Evolutionary conservation across 2,329 filamentous ascomycete species (phyloP), one percentile per base, ranked within the genome.

Genomic region (Davidsoniella eucalypti): DNA sequence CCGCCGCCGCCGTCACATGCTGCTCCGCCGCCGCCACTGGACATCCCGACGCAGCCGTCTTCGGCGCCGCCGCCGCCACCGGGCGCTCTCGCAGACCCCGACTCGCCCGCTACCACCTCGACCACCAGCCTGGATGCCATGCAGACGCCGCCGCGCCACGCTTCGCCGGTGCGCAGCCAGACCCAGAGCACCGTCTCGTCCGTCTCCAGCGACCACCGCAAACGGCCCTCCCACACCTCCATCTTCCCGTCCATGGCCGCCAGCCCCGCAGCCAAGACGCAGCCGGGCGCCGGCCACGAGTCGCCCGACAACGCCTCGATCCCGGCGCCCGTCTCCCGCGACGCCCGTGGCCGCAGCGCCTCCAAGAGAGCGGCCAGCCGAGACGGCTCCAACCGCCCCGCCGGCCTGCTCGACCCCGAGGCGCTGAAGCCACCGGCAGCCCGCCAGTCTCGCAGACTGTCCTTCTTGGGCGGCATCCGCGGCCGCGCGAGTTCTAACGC

Each of bases 111-210:
- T 33, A 52, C 50, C 2, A 29, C 36, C n/a, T 52, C 51, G 25
- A 38, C 41, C 10, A 52, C 33, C 25, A 46, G 47, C 26, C 25
- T 49, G 17, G 49, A 42, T 37, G 42, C 48, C 23, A 41, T 37
- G 7, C 41, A 49, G 47, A 39, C 46, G 12, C 47, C 51, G 23
- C 51, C 51, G n/a, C 47, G 51, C 17, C 51, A 47, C 5, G 40
- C 44, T 9, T 50, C 49, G 12, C 51, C 51, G 8, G 21, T 37
- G 18, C 51, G 47, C 36, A 49, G 47, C 17, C 47, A 52, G 18
- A 52, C 51, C 10, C 47, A 52, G 25, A 52, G 51, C 43, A 52
- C 42, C 5, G 46, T 52, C 12, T 49, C 51, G 8, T 52, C 51
- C 6, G 38, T 29, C 36, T 52, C 51, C 7, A 41, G 43, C 10